Conservation (phyloP, 306 rosid species). For the Casuarina cunninghamiana region DNA sequence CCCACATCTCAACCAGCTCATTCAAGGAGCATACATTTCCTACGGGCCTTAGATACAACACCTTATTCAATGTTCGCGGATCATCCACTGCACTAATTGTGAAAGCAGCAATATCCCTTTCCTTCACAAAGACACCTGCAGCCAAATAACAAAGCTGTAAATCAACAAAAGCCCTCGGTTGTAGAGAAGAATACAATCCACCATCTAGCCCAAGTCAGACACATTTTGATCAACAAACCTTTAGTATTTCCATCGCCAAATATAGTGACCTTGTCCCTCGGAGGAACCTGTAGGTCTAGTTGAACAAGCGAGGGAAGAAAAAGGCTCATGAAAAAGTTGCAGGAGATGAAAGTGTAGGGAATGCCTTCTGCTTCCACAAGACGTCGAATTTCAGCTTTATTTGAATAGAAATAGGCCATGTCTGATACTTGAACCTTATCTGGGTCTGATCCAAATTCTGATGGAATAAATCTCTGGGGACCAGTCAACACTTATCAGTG, state of each 20-base stretch:
- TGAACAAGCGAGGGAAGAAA: slow-evolving; percentile 75
- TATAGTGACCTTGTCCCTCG: slow-evolving; percentile 65
- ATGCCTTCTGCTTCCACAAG: slow-evolving; percentile 65
- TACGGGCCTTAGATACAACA: slow-evolving; percentile 65
- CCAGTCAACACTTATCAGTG: slow-evolving; percentile 9
- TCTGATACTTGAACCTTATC: slow-evolving; percentile 47
- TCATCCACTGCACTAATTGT: slow-evolving; percentile 73
- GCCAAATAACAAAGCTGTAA: slow-evolving; percentile 9
- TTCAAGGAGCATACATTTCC: slow-evolving; percentile 67
- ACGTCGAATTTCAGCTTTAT: slow-evolving; percentile 64
- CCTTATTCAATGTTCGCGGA: slow-evolving; percentile 65
- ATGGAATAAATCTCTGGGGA: slow-evolving; percentile 72
- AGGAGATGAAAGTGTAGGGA: slow-evolving; percentile 61
- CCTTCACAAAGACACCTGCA: slow-evolving; percentile 66
- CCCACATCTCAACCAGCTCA: slow-evolving; percentile 77
- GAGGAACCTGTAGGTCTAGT: slow-evolving; percentile 64
- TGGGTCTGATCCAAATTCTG: slow-evolving; percentile 84
- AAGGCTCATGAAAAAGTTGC: slow-evolving; percentile 62
- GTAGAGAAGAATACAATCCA: not conserved
- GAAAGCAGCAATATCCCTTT: slow-evolving; percentile 72
- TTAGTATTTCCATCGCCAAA: slow-evolving; percentile 71
- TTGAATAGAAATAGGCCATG: slow-evolving; percentile 57
- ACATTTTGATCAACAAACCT: slow-evolving; percentile 45
- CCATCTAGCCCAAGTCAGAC: not conserved
- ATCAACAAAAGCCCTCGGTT: not conserved